These are phyloP conservation scores for Populus trichocarpa DNA, from an alignment of 441 rosid species.

Conservation along the genomic window DNA sequence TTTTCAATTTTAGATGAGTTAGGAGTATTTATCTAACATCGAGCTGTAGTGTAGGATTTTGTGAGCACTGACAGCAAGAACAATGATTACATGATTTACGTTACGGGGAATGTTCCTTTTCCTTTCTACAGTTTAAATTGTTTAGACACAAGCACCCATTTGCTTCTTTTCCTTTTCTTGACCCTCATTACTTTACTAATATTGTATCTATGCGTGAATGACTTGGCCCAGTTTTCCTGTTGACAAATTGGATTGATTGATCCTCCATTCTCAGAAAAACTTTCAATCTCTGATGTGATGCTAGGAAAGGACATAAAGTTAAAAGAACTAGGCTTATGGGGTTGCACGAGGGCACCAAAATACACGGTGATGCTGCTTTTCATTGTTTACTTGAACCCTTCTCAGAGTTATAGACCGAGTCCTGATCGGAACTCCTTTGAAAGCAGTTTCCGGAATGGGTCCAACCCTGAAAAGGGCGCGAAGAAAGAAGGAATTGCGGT, in stretches of 20 bases:
- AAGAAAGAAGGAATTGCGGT: background rate
- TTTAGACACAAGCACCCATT: background rate
- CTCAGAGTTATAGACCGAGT: too few species aligned
- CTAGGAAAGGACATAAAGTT: background rate
- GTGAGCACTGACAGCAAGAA: conserved; percentile 28
- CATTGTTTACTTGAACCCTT: background rate
- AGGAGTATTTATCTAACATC: conserved; percentile 33
- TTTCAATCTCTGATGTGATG: background rate
- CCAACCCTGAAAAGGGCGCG: background rate
- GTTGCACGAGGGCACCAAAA: background rate
- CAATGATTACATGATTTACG: conserved; percentile 24
- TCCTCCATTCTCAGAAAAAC: background rate
- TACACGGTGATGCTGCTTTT: background rate
- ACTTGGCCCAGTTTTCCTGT: background rate
- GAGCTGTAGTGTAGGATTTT: conserved; percentile 33
- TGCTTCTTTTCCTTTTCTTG: background rate
- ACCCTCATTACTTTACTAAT: too few species aligned
- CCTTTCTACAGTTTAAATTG: background rate
- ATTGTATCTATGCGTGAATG: background rate
- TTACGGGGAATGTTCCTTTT: conserved; percentile 1
- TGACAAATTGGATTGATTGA: background rate
- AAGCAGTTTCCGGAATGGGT: background rate
- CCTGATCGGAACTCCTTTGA: background rate
- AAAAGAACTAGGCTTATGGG: background rate
- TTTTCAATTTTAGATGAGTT: background rate